Evolutionary conservation across 1,139 yeast genomes (phyloP).

Genomic region (Candida sanyaensis): DNA sequence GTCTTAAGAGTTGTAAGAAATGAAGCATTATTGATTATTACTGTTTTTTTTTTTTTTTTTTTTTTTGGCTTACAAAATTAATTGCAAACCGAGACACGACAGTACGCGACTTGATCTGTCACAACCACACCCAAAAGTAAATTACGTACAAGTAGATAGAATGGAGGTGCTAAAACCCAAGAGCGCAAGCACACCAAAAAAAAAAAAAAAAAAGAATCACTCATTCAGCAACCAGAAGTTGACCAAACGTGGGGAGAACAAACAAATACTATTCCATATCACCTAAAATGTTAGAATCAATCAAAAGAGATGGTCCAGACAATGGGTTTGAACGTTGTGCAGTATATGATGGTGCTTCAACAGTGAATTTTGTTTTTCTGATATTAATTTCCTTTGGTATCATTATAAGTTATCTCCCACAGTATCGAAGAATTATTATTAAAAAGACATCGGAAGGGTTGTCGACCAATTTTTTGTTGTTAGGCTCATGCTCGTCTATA

Average conservation of each 20-base stretch:
- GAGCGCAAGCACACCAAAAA: background rate
- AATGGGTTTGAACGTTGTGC: conserved; percentile 29
- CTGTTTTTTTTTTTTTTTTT: background rate
- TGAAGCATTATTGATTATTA: too few species aligned
- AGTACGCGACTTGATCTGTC: background rate
- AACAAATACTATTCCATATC: background rate
- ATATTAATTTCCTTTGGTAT: conserved; percentile 64
- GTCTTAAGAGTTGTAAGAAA: too few species aligned
- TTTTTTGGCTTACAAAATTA: background rate
- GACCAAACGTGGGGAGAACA: background rate
- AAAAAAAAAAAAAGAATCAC: background rate
- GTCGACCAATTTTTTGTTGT: conserved; percentile 68
- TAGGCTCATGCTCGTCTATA: conserved; percentile 74
- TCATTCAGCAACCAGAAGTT: background rate
- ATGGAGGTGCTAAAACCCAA: background rate
- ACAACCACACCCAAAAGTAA: background rate
- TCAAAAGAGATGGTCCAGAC: background rate
- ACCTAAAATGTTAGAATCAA: background rate
- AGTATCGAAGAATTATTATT: conserved; percentile 59
- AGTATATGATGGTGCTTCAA: conserved; percentile 48
- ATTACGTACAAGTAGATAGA: background rate
- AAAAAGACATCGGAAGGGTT: conserved; percentile 77
- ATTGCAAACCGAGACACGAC: background rate
- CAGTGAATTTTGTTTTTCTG: conserved; percentile 50
- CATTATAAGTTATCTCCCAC: conserved; percentile 75